Percentiles rank a stretch among this genome's conserved stretches.
Evolutionary conservation across 257 asterid species (phyloP).

Genomic region (Solanum dulcamara): DNA sequence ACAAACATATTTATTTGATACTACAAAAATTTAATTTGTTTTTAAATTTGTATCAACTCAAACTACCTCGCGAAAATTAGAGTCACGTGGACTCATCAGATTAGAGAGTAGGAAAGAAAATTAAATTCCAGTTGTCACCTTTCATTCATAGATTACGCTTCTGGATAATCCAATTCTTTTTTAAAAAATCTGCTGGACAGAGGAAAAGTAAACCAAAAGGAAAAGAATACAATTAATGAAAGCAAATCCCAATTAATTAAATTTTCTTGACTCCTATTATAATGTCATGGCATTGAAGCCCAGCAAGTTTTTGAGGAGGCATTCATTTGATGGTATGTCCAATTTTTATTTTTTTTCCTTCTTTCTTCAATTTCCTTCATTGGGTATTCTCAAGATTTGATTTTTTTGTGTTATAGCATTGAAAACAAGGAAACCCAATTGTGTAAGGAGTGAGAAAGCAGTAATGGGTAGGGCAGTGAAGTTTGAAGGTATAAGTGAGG

Average conservation of each 20-base stretch:
- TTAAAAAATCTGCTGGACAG: background rate
- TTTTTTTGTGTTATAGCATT: background rate
- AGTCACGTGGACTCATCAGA: background rate
- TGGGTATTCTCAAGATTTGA: background rate
- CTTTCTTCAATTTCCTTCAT: background rate
- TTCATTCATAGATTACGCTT: background rate
- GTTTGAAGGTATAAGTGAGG: conserved; percentile 3
- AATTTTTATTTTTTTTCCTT: too few species aligned
- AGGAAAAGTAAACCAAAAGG: background rate
- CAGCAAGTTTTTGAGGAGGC: background rate
- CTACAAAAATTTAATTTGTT: too few species aligned
- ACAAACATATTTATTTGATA: too few species aligned
- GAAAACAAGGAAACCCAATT: background rate
- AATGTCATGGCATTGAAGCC: background rate
- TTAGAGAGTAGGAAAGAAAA: background rate
- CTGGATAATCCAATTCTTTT: background rate
- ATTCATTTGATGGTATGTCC: background rate
- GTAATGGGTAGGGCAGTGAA: conserved; percentile 5
- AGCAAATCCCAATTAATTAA: background rate
- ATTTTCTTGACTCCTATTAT: background rate
- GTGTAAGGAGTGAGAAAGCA: background rate
- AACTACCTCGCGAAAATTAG: too few species aligned
- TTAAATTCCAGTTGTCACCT: background rate
- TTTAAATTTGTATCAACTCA: too few species aligned
- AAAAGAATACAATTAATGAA: background rate